Evolutionary conservation across 2,329 filamentous ascomycete genomes (phyloP).

Genomic region (Fusarium pseudograminearum): DNA sequence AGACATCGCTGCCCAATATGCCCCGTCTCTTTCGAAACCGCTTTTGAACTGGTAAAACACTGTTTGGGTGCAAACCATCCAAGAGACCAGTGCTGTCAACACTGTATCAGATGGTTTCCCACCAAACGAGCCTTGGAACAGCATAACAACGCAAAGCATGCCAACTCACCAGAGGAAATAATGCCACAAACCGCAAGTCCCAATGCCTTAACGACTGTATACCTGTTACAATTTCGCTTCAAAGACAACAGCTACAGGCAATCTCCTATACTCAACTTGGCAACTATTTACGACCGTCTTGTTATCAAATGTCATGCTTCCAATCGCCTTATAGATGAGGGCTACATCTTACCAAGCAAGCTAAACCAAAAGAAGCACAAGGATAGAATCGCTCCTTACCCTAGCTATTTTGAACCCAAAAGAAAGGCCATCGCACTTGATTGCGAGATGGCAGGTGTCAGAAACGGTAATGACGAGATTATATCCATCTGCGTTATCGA

Average conservation of each 20-base stretch:
- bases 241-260: neutral
- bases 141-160: neutral
- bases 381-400: neutral
- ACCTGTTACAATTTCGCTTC: neutral
- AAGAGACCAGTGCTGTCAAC: slow-evolving; percentile 2
- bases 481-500: slow-evolving; percentile 25
- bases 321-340: slow-evolving; percentile 2
- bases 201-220: fast-evolving
- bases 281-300: neutral
- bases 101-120: slow-evolving; percentile 11
- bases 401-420: neutral
- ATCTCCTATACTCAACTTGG: neutral
- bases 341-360: slow-evolving; percentile 2
- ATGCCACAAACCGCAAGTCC: neutral
- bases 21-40: no score
- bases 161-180: neutral
- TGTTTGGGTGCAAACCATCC: no score
- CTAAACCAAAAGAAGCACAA: neutral
- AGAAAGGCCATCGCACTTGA: slow-evolving; percentile 22
- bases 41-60: no score
- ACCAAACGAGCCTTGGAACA: slow-evolving; percentile 1
- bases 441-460: slow-evolving; percentile 18
- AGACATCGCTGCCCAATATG: no score
- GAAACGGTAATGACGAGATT: neutral
- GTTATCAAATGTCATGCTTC: neutral